Conservation (phyloP, 1,284 basidiomycete genomes). For the Anthracocystis setariae region DNA sequence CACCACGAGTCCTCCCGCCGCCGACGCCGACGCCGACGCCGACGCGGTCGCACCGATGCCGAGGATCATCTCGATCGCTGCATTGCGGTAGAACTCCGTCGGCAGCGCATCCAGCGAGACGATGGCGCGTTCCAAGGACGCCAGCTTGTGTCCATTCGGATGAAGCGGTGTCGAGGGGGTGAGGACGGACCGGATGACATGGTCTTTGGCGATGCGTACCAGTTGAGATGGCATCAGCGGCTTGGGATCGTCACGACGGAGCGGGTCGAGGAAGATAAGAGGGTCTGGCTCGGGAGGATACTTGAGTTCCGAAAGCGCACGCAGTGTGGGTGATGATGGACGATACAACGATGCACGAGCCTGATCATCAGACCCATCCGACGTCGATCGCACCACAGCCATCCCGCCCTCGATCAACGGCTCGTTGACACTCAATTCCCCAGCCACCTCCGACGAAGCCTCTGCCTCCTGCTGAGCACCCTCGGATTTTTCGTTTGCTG, state of each 20-base stretch:
- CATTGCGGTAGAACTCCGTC: constrained; percentile 54
- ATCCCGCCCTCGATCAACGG: constrained; percentile 25
- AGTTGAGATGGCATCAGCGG: constrained; percentile 59
- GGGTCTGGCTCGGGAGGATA: constrained; percentile 65
- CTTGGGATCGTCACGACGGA: constrained; percentile 63
- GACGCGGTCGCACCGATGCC: constrained; percentile 53
- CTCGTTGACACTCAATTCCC: constrained; percentile 11
- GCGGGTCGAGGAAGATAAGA: constrained; percentile 64
- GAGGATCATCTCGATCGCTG: constrained; percentile 65
- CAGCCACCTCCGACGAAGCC: neutral
- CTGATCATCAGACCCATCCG: neutral
- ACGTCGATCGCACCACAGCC: constrained; percentile 15
- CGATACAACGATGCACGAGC: constrained; percentile 34
- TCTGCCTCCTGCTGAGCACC: neutral
- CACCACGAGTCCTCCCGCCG: constrained; percentile 20
- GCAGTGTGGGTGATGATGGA: constrained; percentile 49
- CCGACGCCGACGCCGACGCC: constrained; percentile 17
- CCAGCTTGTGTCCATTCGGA: constrained; percentile 47
- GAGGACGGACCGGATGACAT: constrained; percentile 53
- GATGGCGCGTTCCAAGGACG: constrained; percentile 55
- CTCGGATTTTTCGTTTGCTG: neutral
- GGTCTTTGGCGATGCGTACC: constrained; percentile 54
- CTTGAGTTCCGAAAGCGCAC: constrained; percentile 49
- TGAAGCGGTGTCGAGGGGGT: constrained; percentile 35
- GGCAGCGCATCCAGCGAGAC: constrained; percentile 60